Evolutionary conservation across 1,284 basidiomycete species (phyloP).

Genomic region (Amylostereum areolatum): DNA sequence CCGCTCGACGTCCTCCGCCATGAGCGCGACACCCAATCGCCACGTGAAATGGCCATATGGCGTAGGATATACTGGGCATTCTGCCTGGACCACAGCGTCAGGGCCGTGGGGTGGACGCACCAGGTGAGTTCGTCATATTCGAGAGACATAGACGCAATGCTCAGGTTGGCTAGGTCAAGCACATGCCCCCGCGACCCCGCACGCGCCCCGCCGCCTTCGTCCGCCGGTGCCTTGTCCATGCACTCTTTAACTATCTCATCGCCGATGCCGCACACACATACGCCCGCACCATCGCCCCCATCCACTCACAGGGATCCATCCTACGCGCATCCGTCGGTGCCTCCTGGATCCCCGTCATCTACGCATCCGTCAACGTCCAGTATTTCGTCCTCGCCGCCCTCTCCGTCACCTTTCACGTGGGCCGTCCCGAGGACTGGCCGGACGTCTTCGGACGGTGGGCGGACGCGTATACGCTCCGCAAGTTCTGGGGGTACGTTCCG

Average conservation of each 20-base stretch:
- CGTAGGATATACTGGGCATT: constrained; percentile 11
- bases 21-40: constrained; percentile 7
- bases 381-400: no score
- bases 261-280: no score
- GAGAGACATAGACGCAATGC: no score
- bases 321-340: no score
- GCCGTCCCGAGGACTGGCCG: constrained; percentile 26
- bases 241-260: no score
- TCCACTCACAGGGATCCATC: no score
- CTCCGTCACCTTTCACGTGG: neutral
- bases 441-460: constrained; percentile 25
- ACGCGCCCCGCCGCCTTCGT: neutral
- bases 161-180: neutral
- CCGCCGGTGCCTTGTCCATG: neutral
- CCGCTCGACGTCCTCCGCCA: constrained; percentile 14
- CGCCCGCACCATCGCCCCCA: no score
- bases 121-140: constrained; percentile 5
- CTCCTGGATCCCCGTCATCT: no score
- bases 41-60: constrained; percentile 2
- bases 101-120: constrained; percentile 18
- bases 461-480: constrained; percentile 29
- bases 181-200: neutral
- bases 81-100: constrained; percentile 8
- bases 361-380: no score
- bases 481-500: constrained; percentile 29